phyloP scores from a whole-genome alignment of 176 grass and related monocot species.

The Juncus inflexus region DNA sequence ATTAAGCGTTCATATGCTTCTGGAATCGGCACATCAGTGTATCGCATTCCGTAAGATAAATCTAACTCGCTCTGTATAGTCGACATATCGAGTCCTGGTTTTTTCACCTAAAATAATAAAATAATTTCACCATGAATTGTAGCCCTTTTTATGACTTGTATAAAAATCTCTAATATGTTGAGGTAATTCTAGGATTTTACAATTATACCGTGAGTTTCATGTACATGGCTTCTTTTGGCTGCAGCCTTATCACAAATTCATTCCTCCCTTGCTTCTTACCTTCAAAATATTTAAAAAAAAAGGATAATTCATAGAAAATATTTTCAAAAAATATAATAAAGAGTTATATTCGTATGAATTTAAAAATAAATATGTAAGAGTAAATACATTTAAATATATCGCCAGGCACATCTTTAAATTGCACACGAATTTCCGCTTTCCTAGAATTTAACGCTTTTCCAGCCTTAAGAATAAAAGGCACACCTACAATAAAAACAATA shows the following conservation, averaged over 20 bases:
- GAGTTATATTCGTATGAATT: constrained; percentile 6
- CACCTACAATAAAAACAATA: constrained; percentile 58
- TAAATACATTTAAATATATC: constrained; percentile 93
- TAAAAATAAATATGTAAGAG: neutral
- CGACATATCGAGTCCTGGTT: constrained; percentile 97
- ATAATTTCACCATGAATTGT: constrained; percentile 17
- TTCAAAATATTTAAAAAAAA: constrained; percentile 38
- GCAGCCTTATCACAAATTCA: constrained; percentile 97
- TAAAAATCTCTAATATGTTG: too few species aligned
- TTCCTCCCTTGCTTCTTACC: constrained; percentile 98
- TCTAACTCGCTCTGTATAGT: constrained; percentile 99
- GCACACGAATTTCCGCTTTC: constrained; percentile 98
- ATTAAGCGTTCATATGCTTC: constrained; percentile 99
- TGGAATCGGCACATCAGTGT: constrained; percentile 84
- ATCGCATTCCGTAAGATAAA: constrained; percentile 93
- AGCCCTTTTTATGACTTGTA: neutral
- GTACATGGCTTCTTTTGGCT: constrained; percentile 98
- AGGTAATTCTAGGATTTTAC: neutral
- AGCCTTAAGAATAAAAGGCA: constrained; percentile 98
- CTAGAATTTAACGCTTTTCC: constrained; percentile 92
- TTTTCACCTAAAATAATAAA: constrained; percentile 72
- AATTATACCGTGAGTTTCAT: constrained; percentile 88
- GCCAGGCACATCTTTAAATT: constrained; percentile 99
- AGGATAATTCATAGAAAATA: neutral
- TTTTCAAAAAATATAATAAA: neutral